Conservation (phyloP, 441 rosid genomes). For the Aquilaria agallochum region DNA sequence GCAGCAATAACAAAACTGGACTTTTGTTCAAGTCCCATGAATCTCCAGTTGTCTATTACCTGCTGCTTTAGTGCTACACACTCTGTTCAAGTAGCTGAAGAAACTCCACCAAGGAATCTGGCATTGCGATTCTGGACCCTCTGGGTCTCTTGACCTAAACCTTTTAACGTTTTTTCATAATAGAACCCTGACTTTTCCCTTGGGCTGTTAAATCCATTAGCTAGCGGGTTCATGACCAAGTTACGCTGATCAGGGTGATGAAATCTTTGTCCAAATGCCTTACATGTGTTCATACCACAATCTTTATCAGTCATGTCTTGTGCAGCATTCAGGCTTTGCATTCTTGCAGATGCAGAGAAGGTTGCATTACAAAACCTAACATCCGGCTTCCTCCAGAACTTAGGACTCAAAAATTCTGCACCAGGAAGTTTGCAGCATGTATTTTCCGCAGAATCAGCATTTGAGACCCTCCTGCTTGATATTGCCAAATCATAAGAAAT, state of each 20-base stretch:
- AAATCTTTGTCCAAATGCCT: conserved; percentile 28
- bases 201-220: conserved; percentile 19
- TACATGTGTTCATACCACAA: conserved; percentile 20
- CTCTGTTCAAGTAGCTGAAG: conserved; percentile 18
- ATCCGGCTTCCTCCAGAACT: conserved; percentile 81
- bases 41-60: conserved; percentile 20
- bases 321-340: conserved; percentile 20
- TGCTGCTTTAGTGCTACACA: conserved; percentile 19
- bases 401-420: conserved; percentile 67
- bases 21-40: too few relatives aligned
- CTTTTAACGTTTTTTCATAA: conserved; percentile 25
- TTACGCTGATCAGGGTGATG: conserved; percentile 28
- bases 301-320: conserved; percentile 23
- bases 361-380: conserved; percentile 32
- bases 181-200: conserved; percentile 34
- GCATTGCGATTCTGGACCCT: conserved; percentile 25
- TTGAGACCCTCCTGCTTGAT: conserved; percentile 66
- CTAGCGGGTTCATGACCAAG: conserved; percentile 22
- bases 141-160: conserved; percentile 28
- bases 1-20: too few relatives aligned
- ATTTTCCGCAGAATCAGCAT: conserved; percentile 34
- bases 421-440: conserved; percentile 76
- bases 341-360: conserved; percentile 29
- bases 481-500: conserved; percentile 75
- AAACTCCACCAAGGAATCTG: conserved; percentile 15